Evolutionary conservation across 78 protist species (phyloP).

Genomic region (Cavenderia fasciculata): DNA sequence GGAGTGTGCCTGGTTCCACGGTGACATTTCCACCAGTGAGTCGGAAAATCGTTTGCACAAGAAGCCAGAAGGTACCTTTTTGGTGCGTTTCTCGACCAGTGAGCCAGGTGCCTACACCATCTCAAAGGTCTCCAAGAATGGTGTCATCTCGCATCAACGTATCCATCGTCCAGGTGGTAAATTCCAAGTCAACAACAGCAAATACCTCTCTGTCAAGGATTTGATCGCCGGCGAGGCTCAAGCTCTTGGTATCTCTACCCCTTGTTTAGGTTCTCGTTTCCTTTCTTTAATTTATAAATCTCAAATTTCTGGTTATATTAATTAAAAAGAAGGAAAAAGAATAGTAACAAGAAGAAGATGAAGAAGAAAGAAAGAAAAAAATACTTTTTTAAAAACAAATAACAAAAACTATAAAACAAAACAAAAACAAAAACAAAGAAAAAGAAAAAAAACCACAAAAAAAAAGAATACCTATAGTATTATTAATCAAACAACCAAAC

Average conservation of each 20-base stretch:
- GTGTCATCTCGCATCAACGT: constrained; percentile 82
- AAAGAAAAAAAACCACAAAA: background rate
- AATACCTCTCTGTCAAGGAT: constrained; percentile 68
- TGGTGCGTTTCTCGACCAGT: constrained; percentile 82
- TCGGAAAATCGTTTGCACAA: constrained; percentile 63
- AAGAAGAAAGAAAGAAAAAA: background rate
- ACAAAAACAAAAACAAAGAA: background rate
- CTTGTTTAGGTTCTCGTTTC: constrained; percentile 81
- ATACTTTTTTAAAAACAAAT: background rate
- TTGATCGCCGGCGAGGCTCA: constrained; percentile 78
- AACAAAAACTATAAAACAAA: background rate
- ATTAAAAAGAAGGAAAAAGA: background rate
- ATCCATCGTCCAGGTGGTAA: constrained; percentile 71
- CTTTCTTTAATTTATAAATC: constrained; percentile 68
- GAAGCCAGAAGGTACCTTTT: constrained; percentile 83
- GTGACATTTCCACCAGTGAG: constrained; percentile 84
- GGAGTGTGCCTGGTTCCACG: constrained; percentile 88
- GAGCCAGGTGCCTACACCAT: constrained; percentile 82
- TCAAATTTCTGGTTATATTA: constrained; percentile 64
- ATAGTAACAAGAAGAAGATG: background rate
- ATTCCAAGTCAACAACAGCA: constrained; percentile 72
- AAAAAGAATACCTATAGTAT: background rate
- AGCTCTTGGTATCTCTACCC: constrained; percentile 69
- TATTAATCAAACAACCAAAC: constrained; percentile 11
- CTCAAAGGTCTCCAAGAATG: constrained; percentile 75